phyloP scores from a whole-genome alignment of 2,329 filamentous ascomycete species.

The Scedosporium aurantiacum region DNA sequence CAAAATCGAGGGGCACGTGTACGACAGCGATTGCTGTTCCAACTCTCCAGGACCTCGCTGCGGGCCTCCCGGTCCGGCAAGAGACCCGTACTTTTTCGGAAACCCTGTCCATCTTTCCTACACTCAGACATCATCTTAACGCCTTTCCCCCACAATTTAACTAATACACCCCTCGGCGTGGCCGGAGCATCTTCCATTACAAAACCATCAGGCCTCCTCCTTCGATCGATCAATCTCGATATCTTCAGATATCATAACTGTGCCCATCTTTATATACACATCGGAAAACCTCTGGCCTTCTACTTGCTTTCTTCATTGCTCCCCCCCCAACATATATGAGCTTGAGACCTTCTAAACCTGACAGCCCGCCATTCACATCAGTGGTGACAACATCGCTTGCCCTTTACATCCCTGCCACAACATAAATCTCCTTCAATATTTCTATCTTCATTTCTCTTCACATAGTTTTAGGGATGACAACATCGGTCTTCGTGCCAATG shows the following conservation, averaged over 20 bases:
- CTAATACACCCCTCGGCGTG: neutral
- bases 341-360: no score
- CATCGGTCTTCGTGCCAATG: constrained; percentile 28
- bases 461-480: constrained; percentile 23
- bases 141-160: neutral
- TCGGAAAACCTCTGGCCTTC: neutral
- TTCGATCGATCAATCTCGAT: neutral
- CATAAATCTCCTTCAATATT: neutral
- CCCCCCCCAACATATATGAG: neutral
- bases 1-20: neutral
- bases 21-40: neutral
- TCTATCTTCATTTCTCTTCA: neutral
- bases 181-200: neutral
- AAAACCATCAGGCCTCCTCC: constrained; percentile 3
- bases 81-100: neutral
- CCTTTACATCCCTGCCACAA: no score
- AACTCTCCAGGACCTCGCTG: neutral
- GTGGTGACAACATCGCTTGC: no score
- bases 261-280: neutral
- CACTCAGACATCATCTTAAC: neutral
- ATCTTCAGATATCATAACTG: neutral
- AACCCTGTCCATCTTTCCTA: constrained; percentile 1
- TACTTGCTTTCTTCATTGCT: neutral
- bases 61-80: neutral
- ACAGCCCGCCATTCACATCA: no score